phyloP scores from a whole-genome alignment of 495 filamentous ascomycete genomes.

The Choiromyces venosus region DNA sequence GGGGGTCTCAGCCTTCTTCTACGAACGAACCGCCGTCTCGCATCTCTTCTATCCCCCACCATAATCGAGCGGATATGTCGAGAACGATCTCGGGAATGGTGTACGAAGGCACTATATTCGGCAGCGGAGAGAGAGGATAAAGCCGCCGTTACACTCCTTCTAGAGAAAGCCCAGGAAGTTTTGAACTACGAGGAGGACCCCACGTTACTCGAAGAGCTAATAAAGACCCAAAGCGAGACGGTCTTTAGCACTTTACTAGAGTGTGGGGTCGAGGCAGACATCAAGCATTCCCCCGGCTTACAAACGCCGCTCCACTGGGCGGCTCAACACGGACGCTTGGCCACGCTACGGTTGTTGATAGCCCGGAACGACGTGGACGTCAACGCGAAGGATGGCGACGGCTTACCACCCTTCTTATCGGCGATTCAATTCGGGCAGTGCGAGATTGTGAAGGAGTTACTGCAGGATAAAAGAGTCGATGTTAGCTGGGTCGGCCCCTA shows the following conservation, averaged over 20 bases:
- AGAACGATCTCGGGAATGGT: neutral
- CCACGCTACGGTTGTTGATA: neutral
- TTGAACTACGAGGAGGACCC: neutral
- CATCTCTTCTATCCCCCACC: conserved; percentile 14
- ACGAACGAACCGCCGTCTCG: conserved; percentile 16
- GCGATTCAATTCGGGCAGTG: neutral
- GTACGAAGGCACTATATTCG: conserved; percentile 4
- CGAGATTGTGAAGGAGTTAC: neutral
- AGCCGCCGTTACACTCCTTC: neutral
- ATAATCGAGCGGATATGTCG: conserved; percentile 5
- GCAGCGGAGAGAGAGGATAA: neutral
- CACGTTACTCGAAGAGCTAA: neutral
- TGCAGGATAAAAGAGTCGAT: neutral
- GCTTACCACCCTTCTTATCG: neutral
- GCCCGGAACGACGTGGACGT: neutral
- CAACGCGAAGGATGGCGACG: neutral
- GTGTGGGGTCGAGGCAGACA: neutral
- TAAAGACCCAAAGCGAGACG: neutral
- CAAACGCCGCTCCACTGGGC: conserved; percentile 19
- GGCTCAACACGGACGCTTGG: conserved; percentile 5
- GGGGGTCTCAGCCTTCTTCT: conserved; percentile 10
- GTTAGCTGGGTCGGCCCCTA: neutral
- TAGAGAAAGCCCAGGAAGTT: neutral
- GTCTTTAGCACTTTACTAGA: neutral
- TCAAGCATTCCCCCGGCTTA: neutral